Base-by-base conservation (phyloP, 371 early-diverging fungal species). In the Mortierella sp. region DNA sequence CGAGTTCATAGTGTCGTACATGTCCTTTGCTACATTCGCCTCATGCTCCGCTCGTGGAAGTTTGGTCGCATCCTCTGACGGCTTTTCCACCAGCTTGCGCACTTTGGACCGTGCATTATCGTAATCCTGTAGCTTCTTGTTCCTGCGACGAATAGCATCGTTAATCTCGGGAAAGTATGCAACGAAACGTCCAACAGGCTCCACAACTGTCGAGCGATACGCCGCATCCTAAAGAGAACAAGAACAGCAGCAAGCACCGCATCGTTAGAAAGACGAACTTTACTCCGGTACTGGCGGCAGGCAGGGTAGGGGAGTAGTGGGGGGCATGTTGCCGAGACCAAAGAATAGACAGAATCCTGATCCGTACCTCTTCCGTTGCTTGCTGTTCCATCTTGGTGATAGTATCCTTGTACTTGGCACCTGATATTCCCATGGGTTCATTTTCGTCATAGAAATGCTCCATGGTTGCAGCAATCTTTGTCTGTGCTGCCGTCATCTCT, bases 151-250 rank as follows among this genome's bases (percentile, higher is more conserved):
- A 51, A 96, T 92, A 4, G 94, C 91, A 60, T 96, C 95, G 73
- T 96, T 94, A 65, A 95, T 88, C 63, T 95, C 94, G 7, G 98
- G 97, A 77, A 98, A 93, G 59, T 91, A 94, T 13, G 91, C 90
- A 41, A 90, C 87, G 74, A 91, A 92, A 62, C 92, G 87, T 21
- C 90, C 93, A 39, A 97, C 79, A 7, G 98, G 97, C 40, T 97
- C 94, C 51, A 96, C 72, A 1, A 97, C 95, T 17, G 96, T 92
- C 2, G 87, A 80, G 41, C 92, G 85, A 79, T 91, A 96, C 21
- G 86, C 90, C 6, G 87, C 80, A 70, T 96, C 96, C 92, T 85
- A 83, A 22, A 14, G 29, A 44, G 21, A 41, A 29, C 41, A 3
- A 67, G 59, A 6, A n/a, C n/a, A n/a, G n/a, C n/a, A n/a, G n/a